Percentiles rank a stretch among this genome's conserved stretches.
phyloP scores from a whole-genome alignment of 2,329 filamentous ascomycete species.

The Pseudogymnoascus sp. region DNA sequence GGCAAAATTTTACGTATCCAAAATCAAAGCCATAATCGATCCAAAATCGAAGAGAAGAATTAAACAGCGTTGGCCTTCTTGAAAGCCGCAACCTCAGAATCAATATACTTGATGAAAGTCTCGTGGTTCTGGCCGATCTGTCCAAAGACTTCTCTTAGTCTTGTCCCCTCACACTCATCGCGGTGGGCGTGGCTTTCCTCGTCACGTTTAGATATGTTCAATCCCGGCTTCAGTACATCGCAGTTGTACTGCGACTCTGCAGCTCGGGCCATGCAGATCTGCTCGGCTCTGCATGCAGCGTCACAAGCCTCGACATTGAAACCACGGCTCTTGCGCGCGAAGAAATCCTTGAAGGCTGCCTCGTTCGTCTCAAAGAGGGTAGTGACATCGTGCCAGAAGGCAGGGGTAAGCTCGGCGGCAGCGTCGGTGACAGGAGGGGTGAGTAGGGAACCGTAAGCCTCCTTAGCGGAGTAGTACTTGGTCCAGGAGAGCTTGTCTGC shows the following conservation, averaged over 20 bases:
- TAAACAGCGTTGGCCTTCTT: background rate
- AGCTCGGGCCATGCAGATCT: conserved; percentile 49
- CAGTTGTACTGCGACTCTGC: conserved; percentile 49
- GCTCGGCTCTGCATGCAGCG: conserved; percentile 37
- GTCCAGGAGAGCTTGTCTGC: conserved; percentile 26
- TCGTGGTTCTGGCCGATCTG: background rate
- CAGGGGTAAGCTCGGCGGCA: conserved; percentile 43
- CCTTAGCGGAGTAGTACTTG: conserved; percentile 29
- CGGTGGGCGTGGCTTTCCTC: conserved; percentile 11
- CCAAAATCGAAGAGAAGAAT: background rate
- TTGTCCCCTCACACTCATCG: conserved; percentile 16
- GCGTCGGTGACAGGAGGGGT: conserved; percentile 37
- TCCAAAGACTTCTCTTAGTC: conserved; percentile 11
- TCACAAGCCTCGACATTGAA: conserved; percentile 40
- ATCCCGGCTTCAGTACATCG: conserved; percentile 32
- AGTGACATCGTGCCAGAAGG: conserved; percentile 56
- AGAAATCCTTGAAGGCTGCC: conserved; percentile 41
- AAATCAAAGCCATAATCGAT: background rate
- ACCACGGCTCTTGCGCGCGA: conserved; percentile 40
- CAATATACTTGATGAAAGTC: background rate
- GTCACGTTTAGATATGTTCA: conserved; percentile 32
- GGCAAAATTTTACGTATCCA: background rate
- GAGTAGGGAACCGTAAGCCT: conserved; percentile 30
- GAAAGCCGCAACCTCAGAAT: background rate
- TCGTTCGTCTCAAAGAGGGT: conserved; percentile 40